Evolutionary conservation across 306 rosid genomes (phyloP).

Genomic region (Medicago ruthenica): DNA sequence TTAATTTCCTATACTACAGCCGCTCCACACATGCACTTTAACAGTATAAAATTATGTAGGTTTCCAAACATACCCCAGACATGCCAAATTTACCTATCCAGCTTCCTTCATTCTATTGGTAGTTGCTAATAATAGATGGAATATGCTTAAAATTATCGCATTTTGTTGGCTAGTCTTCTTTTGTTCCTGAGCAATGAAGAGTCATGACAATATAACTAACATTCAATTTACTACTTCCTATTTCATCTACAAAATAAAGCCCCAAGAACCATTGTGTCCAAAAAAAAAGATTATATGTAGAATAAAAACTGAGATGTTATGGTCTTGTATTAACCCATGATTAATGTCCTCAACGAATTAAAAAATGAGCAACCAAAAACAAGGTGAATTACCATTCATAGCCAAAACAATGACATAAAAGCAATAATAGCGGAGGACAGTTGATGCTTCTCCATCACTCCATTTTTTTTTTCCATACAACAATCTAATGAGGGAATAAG

Average conservation of each 20-base stretch:
- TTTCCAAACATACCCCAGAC: neutral
- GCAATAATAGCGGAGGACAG: conserved; percentile 82
- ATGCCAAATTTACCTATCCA: neutral
- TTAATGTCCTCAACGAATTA: neutral
- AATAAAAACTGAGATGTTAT: conserved; percentile 27
- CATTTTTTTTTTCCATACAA: conserved; percentile 86
- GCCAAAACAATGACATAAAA: conserved; percentile 85
- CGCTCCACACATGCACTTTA: neutral
- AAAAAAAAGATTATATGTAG: neutral
- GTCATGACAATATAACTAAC: conserved; percentile 6
- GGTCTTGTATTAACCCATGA: conserved; percentile 3
- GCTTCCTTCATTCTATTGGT: neutral
- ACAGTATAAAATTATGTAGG: neutral
- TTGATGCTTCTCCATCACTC: conserved; percentile 97
- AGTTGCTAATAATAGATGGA: neutral
- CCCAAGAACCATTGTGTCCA: neutral
- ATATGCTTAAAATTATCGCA: conserved; percentile 10
- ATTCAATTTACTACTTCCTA: conserved; percentile 23
- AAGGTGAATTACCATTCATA: conserved; percentile 73
- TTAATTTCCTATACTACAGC: conserved; percentile 25
- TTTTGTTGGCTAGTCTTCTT: neutral
- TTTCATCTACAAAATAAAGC: conserved; percentile 21
- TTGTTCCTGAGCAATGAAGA: neutral
- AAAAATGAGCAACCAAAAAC: conserved; percentile 22
- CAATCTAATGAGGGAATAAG: conserved; percentile 90